Percentiles rank a stretch among this genome's conserved stretches.
Evolutionary conservation across 1,284 basidiomycete genomes (phyloP).

Genomic region (Hypsizygus ulmarius): DNA sequence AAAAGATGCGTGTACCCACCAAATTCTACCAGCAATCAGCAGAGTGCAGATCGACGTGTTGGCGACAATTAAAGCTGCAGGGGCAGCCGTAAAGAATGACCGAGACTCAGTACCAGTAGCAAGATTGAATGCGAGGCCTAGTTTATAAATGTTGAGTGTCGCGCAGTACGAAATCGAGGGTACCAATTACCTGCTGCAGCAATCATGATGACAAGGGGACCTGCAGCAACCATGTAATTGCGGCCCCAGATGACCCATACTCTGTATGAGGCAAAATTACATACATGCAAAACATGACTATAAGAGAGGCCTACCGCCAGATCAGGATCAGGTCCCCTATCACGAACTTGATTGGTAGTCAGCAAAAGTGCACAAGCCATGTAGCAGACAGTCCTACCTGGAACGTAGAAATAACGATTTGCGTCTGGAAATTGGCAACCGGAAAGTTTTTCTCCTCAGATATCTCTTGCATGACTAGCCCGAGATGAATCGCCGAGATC

Average conservation of each 20-base stretch:
- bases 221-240: slow-evolving; percentile 14
- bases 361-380: neutral
- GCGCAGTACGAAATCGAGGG: neutral
- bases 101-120: slow-evolving; percentile 2
- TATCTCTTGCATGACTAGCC: slow-evolving; percentile 18
- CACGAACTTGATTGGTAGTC: slow-evolving; percentile 10
- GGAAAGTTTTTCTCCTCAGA: slow-evolving; percentile 4
- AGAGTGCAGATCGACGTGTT: slow-evolving; percentile 19
- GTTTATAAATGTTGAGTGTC: neutral
- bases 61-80: slow-evolving; percentile 15
- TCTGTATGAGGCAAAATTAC: neutral
- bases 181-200: slow-evolving; percentile 10
- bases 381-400: slow-evolving; percentile 11
- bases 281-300: neutral
- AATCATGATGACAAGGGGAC: slow-evolving; percentile 14
- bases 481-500: slow-evolving; percentile 17
- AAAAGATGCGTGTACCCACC: slow-evolving; percentile 6
- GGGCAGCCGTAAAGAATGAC: slow-evolving; percentile 11
- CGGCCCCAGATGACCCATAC: slow-evolving; percentile 21
- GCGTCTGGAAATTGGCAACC: slow-evolving; percentile 12
- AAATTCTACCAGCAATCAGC: slow-evolving; percentile 18
- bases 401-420: slow-evolving; percentile 13
- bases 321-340: slow-evolving; percentile 19
- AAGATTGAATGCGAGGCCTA: slow-evolving; percentile 12
- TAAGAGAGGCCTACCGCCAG: slow-evolving; percentile 13